Evolutionary conservation across 1,284 basidiomycete genomes (phyloP).

Genomic region (Austroboletus niveus): DNA sequence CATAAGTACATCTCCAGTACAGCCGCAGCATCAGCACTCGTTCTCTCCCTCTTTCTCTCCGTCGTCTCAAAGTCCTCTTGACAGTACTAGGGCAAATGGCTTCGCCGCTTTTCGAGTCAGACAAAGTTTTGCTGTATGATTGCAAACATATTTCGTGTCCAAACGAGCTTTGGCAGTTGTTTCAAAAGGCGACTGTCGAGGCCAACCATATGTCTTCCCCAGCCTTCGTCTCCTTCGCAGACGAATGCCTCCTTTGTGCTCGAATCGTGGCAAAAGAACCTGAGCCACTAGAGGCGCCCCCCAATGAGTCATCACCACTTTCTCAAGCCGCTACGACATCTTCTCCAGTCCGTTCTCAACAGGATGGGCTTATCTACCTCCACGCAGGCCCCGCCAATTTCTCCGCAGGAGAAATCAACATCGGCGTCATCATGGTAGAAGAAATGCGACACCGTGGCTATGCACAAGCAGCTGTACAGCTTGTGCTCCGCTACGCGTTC

Average conservation of each 20-base stretch:
- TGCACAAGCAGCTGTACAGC: conserved; percentile 44
- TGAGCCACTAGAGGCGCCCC: neutral
- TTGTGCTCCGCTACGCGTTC: conserved; percentile 49
- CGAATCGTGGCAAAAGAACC: conserved; percentile 10
- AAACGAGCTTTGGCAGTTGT: conserved; percentile 20
- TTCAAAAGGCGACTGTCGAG: conserved; percentile 27
- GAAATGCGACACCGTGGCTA: conserved; percentile 40
- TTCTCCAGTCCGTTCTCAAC: neutral
- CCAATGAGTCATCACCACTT: neutral
- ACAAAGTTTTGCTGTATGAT: conserved; percentile 12
- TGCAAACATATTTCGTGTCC: neutral
- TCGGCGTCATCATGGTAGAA: conserved; percentile 48
- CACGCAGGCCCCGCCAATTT: conserved; percentile 26
- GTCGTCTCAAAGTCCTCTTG: neutral
- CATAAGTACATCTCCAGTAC: neutral
- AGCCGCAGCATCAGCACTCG: conserved; percentile 14
- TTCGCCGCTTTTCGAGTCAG: conserved; percentile 6
- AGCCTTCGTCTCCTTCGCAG: conserved; percentile 22
- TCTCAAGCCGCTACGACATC: neutral
- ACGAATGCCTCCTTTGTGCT: conserved; percentile 31
- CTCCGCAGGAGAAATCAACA: conserved; percentile 43
- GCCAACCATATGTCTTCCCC: conserved; percentile 26
- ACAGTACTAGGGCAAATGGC: neutral
- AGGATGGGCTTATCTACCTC: conserved; percentile 48
- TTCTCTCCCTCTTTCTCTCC: neutral